Base-by-base conservation (phyloP, 495 filamentous ascomycete species). In the Talaromyces trachyspermus region DNA sequence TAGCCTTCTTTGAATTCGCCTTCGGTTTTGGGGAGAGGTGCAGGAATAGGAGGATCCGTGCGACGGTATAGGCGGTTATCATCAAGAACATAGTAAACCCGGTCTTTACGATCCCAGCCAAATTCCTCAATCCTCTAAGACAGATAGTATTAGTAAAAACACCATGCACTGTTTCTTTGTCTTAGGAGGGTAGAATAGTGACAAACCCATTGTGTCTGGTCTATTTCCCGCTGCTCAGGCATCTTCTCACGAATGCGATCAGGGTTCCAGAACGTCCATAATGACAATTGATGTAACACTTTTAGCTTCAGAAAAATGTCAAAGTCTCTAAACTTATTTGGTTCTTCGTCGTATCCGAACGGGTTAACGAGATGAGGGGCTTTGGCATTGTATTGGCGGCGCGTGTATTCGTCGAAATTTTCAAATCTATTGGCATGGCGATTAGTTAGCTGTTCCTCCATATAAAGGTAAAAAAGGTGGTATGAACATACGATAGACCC, bases 391-490 rank as follows among this genome's bases (percentile, higher is more conserved):
- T 88, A 98, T 65, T 96, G 91, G 43, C 88, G 81, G 52, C 88
- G 81, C 38, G 91, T 87, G 51, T 96, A 95, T 60, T 97, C 89
- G 60, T 97, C 89, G 54, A 97, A 97, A 38, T 91, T 79, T 6
- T 90, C 90, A 19, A 74, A 81, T 2, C 90, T 96, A 52, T 27
- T 46, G n/a, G 15, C 22, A 39, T 10, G 20, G 26, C 3, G 12
- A 35, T 48, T 25, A 49, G 54, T 27, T 26, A 7, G 43, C 11
- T 26, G 33, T 43, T 26, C 5, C 15, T 26, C 42, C 5, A 11
- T 8, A 22, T 32, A 14, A 12, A 5, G 37, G 25, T 42, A 49
- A 18, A n/a, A n/a, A n/a, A n/a, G n/a, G n/a, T n/a, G n/a, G n/a
- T n/a, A n/a, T n/a, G n/a, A 19, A 76, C 88, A 53, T 81, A 92